phyloP scores from a whole-genome alignment of 768 basidiomycete species.

The Pleurotus sapidus region DNA sequence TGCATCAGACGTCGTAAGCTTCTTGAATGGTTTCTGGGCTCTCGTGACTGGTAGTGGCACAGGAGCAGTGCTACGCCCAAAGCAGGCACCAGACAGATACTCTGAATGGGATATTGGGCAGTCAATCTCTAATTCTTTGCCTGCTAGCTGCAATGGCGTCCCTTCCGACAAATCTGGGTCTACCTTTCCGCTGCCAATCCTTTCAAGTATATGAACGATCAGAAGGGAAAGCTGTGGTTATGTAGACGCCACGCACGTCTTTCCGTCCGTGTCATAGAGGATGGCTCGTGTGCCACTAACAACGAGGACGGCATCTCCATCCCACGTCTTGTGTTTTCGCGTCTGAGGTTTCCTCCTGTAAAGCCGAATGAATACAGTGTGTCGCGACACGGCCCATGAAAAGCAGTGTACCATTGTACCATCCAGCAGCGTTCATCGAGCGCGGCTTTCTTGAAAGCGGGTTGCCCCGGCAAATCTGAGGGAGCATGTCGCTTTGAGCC shows the following conservation, averaged over 20 bases:
- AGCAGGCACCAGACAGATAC: constrained; percentile 65
- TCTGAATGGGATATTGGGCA: constrained; percentile 49
- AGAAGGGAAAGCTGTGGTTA: neutral
- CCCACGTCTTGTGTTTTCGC: constrained; percentile 91
- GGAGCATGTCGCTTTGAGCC: constrained; percentile 30
- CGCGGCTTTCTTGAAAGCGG: constrained; percentile 28
- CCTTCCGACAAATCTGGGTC: constrained; percentile 38
- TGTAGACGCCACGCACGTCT: constrained; percentile 41
- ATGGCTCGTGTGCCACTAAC: constrained; percentile 42
- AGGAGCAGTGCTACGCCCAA: constrained; percentile 31
- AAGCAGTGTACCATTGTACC: constrained; percentile 61
- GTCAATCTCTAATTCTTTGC: constrained; percentile 68
- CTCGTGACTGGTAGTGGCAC: constrained; percentile 16
- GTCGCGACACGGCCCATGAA: no score
- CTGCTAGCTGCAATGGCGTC: constrained; percentile 35
- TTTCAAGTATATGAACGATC: constrained; percentile 2
- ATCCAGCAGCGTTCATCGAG: constrained; percentile 58
- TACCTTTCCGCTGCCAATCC: constrained; percentile 23
- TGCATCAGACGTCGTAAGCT: constrained; percentile 17
- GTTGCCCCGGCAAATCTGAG: constrained; percentile 23
- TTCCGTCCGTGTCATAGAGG: constrained; percentile 63
- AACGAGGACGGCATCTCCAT: constrained; percentile 73
- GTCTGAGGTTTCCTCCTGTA: constrained; percentile 64
- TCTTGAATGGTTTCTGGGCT: constrained; percentile 17
- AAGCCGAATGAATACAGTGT: no score